Percentiles rank a stretch among this genome's conserved stretches.
Evolutionary conservation across 2,329 filamentous ascomycete genomes (phyloP).

Genomic region (Graphilbum ipis-grandicollis): DNA sequence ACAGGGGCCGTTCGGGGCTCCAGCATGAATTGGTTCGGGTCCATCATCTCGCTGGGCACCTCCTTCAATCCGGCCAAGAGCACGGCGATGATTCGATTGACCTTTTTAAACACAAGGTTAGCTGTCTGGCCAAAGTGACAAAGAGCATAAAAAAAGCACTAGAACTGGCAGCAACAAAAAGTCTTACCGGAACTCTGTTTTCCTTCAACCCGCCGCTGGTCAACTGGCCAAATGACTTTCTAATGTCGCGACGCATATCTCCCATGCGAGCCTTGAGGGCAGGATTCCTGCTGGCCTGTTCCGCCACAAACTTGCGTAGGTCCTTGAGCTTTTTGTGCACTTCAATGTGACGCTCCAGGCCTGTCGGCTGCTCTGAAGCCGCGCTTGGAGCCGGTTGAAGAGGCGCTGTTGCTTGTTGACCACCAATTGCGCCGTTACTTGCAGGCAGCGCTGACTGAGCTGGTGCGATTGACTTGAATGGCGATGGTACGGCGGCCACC

Average conservation of each 20-base stretch:
- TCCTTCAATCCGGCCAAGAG: slow-evolving; percentile 34
- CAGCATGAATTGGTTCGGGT: slow-evolving; percentile 33
- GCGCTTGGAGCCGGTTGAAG: not conserved
- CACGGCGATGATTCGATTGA: slow-evolving; percentile 29
- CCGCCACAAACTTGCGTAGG: slow-evolving; percentile 26
- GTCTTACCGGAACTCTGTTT: slow-evolving; percentile 28
- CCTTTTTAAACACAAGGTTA: no score
- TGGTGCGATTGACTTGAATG: not conserved
- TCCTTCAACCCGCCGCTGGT: slow-evolving; percentile 30
- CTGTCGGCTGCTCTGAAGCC: not conserved
- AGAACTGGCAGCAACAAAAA: not conserved
- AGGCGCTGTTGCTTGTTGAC: no score
- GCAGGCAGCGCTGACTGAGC: slow-evolving; percentile 1
- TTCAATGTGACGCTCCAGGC: slow-evolving; percentile 26
- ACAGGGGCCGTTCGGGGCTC: slow-evolving; percentile 19
- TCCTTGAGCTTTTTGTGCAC: slow-evolving; percentile 55
- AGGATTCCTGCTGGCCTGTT: slow-evolving; percentile 36
- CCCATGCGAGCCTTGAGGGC: slow-evolving; percentile 49
- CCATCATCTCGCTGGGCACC: slow-evolving; percentile 28
- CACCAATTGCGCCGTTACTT: not conserved
- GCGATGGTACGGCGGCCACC: not conserved
- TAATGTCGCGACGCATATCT: slow-evolving; percentile 54
- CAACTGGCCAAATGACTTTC: slow-evolving; percentile 56
- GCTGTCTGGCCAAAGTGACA: no score
- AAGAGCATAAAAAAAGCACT: not conserved